phyloP scores from a whole-genome alignment of 495 filamentous ascomycete genomes.

The Daldinia childiae region DNA sequence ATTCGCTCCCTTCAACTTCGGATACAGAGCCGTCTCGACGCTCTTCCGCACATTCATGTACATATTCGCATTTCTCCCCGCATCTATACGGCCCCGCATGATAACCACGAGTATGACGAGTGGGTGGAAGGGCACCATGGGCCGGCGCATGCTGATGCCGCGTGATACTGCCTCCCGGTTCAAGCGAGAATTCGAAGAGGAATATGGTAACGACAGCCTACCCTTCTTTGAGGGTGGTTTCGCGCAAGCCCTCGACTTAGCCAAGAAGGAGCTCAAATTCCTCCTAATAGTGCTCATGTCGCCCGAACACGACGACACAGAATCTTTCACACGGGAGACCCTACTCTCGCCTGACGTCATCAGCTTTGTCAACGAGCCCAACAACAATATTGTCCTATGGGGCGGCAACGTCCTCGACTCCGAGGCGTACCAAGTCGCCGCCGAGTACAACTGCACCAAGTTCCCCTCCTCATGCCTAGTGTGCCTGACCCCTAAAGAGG shows the following conservation, averaged over 20 bases:
- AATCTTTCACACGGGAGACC: constrained; percentile 82
- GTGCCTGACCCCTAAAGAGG: constrained; percentile 81
- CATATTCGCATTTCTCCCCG: constrained; percentile 66
- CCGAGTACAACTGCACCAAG: constrained; percentile 83
- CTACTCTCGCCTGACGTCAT: constrained; percentile 78
- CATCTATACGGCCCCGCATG: constrained; percentile 66
- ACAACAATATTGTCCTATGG: constrained; percentile 86
- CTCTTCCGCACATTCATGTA: constrained; percentile 80
- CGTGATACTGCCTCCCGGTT: constrained; percentile 89
- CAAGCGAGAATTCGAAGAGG: constrained; percentile 91
- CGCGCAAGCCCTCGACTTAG: constrained; percentile 85
- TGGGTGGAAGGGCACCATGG: constrained; percentile 69
- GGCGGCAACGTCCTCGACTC: constrained; percentile 89
- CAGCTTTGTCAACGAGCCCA: constrained; percentile 73
- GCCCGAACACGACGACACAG: constrained; percentile 92
- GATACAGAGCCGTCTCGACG: constrained; percentile 72
- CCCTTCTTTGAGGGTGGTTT: constrained; percentile 87
- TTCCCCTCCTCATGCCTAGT: constrained; percentile 89
- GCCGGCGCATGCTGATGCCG: constrained; percentile 77
- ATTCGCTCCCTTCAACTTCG: constrained; percentile 81
- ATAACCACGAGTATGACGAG: constrained; percentile 63
- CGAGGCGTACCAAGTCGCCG: constrained; percentile 90
- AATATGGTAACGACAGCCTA: constrained; percentile 76
- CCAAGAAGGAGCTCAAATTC: constrained; percentile 91
- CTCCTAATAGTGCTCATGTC: constrained; percentile 84